Conservation (phyloP, 495 filamentous ascomycete genomes). For the Lasiosphaeria hispida region DNA sequence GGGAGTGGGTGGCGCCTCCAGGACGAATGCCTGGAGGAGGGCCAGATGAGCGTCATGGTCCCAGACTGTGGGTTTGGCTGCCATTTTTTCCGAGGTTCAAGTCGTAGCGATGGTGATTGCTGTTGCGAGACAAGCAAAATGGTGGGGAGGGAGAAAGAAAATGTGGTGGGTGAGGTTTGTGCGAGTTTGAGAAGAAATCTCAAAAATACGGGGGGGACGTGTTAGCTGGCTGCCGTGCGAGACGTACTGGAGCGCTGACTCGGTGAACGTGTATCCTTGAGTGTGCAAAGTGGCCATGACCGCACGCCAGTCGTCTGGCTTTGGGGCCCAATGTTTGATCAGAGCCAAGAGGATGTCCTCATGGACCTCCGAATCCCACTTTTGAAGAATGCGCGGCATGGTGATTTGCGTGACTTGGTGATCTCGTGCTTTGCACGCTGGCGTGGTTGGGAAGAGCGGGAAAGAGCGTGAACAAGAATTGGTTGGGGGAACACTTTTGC, state of each 20-base stretch:
- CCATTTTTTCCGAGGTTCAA: slow-evolving; percentile 14
- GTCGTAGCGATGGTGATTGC: not conserved
- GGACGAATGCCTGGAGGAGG: slow-evolving; percentile 31
- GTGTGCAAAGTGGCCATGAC: not conserved
- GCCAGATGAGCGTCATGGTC: slow-evolving; percentile 33
- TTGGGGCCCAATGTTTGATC: slow-evolving; percentile 7
- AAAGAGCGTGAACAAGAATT: not conserved
- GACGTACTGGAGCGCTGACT: slow-evolving; percentile 17
- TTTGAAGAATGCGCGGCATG: slow-evolving; percentile 18
- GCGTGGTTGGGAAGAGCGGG: not conserved
- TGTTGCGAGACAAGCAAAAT: not conserved
- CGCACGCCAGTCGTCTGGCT: slow-evolving; percentile 5
- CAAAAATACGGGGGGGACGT: too few relatives aligned
- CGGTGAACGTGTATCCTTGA: slow-evolving; percentile 3
- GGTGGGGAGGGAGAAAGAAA: not conserved
- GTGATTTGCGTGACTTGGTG: not conserved
- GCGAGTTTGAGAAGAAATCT: not conserved
- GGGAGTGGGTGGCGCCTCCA: slow-evolving; percentile 13
- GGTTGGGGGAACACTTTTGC: not conserved
- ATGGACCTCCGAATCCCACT: slow-evolving; percentile 24
- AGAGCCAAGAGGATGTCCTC: slow-evolving; percentile 26
- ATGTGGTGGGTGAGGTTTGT: not conserved
- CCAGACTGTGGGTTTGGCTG: slow-evolving; percentile 30
- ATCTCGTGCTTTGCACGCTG: not conserved
- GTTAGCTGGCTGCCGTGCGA: too few relatives aligned